Base-by-base conservation (phyloP, 2,329 filamentous ascomycete species). In the Westerdykella aurantiaca region DNA sequence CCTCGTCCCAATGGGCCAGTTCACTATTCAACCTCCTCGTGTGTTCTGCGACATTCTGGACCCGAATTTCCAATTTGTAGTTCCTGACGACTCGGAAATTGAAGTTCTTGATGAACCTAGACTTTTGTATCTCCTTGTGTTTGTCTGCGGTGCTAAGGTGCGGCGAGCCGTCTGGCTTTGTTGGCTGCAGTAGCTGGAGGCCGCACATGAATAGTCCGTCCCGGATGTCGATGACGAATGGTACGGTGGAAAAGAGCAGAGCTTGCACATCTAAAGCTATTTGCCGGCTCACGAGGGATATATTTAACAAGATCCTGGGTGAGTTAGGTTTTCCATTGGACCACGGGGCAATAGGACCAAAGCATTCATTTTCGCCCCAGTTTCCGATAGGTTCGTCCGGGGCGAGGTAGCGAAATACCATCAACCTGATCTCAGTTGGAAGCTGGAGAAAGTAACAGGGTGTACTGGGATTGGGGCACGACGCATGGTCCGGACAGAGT, bases 151-250 rank as follows among this genome's bases (percentile, higher is more conserved):
- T 22, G 7, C 11, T 9, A 29, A 46, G 46, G 21, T 60, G 53
- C 5, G 49, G 48, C 14, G 51, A 51, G 2, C 61, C 57, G 41
- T 66, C 61, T 22, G 55, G 53, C 18, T 56, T 48, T 34, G 44
- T 51, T 0, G 63, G 61, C 25, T 58, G 57, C 11, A 66, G 44
- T 13, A 67, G 52, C 10, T 59, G 47, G 37, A 57, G 51, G 11
- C 60, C 58, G 40, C 62, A 64, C 55, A 67, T 64, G 43, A 58
- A 62, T 2, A 58, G 55, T 9, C 63, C 63, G 17, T 62, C 56
- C 4, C 60, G 51, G 6, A 67, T 50, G 33, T 64, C 58, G 25
- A 67, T 56, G 0, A 45, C 57, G 41, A 67, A 67, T 0, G 53
- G 52, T 4, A 53, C 50, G n/a, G 46, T 52, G 41, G 53, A 57